Evolutionary conservation across 768 basidiomycete species (phyloP), one percentile per base, ranked within the genome.

Genomic region (Xerocomus spinulosus): DNA sequence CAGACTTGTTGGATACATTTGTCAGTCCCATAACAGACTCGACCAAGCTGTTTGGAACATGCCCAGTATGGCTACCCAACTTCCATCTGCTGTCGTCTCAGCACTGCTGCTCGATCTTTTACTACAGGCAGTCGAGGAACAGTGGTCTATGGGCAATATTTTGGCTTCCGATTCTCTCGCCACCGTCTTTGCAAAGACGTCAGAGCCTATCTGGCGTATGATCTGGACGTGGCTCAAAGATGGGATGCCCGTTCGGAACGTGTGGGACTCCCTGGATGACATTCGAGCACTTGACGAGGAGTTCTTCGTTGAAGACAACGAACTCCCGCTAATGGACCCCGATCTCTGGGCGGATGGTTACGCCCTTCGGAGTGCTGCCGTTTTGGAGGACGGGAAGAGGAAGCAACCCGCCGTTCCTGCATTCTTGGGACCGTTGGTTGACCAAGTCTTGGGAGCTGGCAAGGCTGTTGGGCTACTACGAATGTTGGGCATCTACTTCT

Each of bases 271-370:
- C 14, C 42, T 52, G 21, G 54, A 63, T 14, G 52, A 54, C 15
- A 49, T 39, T 30, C 56, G 38, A 44, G 44, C 51, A 35, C 69
- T 84, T 2, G 81, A 84, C 17, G 82, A 83, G 10, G 89, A 92
- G 57, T 90, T 90, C 67, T 91, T 92, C 64, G 80, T 92, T 38
- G 84, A 86, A 58, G 77, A 79, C 51, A 87, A 78, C 57, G 82
- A 81, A 17, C 69, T 87, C 36, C 76, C 76, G 2, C 59, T 84
- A 18, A 52, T 80, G 58, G 83, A 86, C 57, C 83, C 82, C 0
- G 86, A 90, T 47, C 89, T 89, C 58, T 92, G 89, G 89, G 69
- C 74, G 25, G 81, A 87, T 34, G 86, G 84, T 0, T 90, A 84
- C 63, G 68, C 70, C 3, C 61, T 89, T 50, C 68, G 82, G 32